Base-by-base conservation (phyloP, 805 yeast genomes). In the Gaillardinia entomophila region DNA sequence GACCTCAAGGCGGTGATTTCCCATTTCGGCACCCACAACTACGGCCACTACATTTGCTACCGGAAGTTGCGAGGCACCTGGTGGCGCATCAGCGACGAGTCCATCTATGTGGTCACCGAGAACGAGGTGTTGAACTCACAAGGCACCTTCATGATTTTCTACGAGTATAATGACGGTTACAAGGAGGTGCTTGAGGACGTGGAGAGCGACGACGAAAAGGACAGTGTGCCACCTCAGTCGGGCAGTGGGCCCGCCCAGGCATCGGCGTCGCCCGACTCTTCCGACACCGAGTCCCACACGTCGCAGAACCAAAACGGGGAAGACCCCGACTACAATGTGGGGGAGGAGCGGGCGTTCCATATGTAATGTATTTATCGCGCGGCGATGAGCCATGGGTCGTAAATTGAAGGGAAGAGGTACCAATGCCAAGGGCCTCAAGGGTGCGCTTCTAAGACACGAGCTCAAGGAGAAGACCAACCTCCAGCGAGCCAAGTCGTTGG, bases 61-160 rank as follows among this genome's bases (percentile, higher is more conserved):
- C 76, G 97, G 49, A 81, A 77, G 48, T 72, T 64, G 36, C 73
- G 95, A 43, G 92, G 89, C 2, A 70, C 77, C 8, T 90, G 98
- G 98, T 89, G 96, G 95, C 75, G 96, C 53, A 81, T 89, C 13
- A 82, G 92, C 46, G 98, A 92, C 57, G 95, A 88, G 51, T 77
- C 79, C 3, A 95, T 89, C 3, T 77, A 86, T 38, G 71, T 84
- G 20, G 87, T 86, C 3, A 73, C 78, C 10, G 95, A 86, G 51
- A 72, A 73, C 3, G 95, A 89, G 51, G 97, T 88, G 1, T 60
- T 86, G 35, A 67, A 68, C 11, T 77, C 88, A 3, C 92, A 85
- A 35, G 96, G 96, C 17, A 88, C 90, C 0, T 90, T 88, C 45
- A 86, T 90, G 96, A 57, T 90, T 45, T 90, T 90, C 50, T 90